These are phyloP conservation scores for Saprolegnia diclina DNA, from an alignment of 352 stramenopile genomes.

Conservation along the genomic window DNA sequence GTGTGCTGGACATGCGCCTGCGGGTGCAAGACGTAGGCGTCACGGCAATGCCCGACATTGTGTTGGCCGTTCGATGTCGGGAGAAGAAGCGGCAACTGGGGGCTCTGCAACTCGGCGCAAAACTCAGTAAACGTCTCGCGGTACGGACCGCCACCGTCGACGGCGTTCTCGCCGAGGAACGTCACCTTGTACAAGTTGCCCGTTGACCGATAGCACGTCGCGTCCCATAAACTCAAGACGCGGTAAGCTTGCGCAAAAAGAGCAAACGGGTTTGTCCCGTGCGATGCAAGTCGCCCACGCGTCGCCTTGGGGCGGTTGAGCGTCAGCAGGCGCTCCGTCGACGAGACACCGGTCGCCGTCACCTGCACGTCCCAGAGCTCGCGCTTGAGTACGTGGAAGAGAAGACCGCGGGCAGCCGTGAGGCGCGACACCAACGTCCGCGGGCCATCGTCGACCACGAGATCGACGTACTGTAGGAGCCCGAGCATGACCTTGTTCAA, in stretches of 20 bases:
- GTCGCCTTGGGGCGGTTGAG: conserved; percentile 78
- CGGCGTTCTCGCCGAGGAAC: conserved; percentile 81
- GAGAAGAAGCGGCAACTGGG: conserved; percentile 77
- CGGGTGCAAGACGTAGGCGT: conserved; percentile 89
- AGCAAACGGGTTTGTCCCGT: conserved; percentile 44
- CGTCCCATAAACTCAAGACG: conserved; percentile 56
- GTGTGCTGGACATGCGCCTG: conserved; percentile 36
- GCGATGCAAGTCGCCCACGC: conserved; percentile 33
- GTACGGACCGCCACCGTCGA: conserved; percentile 84
- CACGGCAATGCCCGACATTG: conserved; percentile 79
- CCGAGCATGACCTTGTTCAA: conserved; percentile 55
- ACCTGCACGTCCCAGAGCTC: conserved; percentile 65
- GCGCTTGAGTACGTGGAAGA: conserved; percentile 69
- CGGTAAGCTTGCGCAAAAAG: conserved; percentile 84
- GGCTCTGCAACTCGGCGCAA: conserved; percentile 72
- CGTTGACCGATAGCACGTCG: conserved; percentile 49
- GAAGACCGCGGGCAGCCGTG: conserved; percentile 32
- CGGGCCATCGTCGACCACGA: conserved; percentile 2
- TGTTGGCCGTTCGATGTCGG: conserved; percentile 84
- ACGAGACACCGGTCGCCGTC: conserved; percentile 38
- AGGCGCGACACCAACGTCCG: conserved; percentile 3
- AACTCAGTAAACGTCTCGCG: conserved; percentile 82
- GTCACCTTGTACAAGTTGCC: conserved; percentile 78
- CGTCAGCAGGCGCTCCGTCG: conserved; percentile 49
- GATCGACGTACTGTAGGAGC: conserved; percentile 45